These are phyloP conservation scores for Colletotrichum limetticola DNA, from an alignment of 2,329 filamentous ascomycete species.

Conservation along the genomic window DNA sequence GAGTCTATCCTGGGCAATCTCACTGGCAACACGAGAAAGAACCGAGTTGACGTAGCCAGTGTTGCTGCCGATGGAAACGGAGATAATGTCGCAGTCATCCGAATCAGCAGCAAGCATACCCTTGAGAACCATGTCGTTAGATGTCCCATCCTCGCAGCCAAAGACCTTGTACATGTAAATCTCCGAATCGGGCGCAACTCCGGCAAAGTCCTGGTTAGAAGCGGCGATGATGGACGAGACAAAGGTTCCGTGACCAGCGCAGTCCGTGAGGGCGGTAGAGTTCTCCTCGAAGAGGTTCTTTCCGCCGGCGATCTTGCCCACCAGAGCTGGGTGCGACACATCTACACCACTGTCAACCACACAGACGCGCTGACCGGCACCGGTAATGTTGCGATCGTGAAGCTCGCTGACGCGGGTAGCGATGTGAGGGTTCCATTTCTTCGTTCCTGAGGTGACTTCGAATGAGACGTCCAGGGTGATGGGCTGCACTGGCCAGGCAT, in stretches of 20 bases:
- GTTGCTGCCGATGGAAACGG: slow-evolving; percentile 34
- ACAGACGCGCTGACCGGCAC: slow-evolving; percentile 36
- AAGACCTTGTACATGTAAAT: slow-evolving; percentile 42
- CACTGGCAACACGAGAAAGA: slow-evolving; percentile 14
- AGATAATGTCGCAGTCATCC: slow-evolving; percentile 39
- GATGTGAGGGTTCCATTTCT: slow-evolving; percentile 36
- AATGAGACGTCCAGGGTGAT: slow-evolving; percentile 36
- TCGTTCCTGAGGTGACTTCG: slow-evolving; percentile 13
- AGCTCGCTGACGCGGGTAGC: slow-evolving; percentile 35
- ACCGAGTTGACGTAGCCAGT: slow-evolving; percentile 34
- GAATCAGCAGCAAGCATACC: slow-evolving; percentile 38
- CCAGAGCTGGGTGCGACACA: slow-evolving; percentile 31
- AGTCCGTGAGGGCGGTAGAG: slow-evolving; percentile 32
- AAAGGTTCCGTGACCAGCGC: slow-evolving; percentile 38
- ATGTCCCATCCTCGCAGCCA: slow-evolving; percentile 32
- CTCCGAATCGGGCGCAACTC: slow-evolving; percentile 37
- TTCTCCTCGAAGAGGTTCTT: slow-evolving; percentile 36
- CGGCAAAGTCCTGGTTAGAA: slow-evolving; percentile 27
- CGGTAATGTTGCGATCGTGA: slow-evolving; percentile 36
- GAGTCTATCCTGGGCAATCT: slow-evolving; percentile 29
- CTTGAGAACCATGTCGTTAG: slow-evolving; percentile 38
- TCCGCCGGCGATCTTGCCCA: slow-evolving; percentile 35
- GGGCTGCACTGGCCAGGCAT: slow-evolving; percentile 23
- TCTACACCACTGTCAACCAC: slow-evolving; percentile 38
- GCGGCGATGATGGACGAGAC: slow-evolving; percentile 33